These are phyloP conservation scores for Sordariomycetes sp. DNA, from an alignment of 2,329 filamentous ascomycete species.

Conservation along the genomic window DNA sequence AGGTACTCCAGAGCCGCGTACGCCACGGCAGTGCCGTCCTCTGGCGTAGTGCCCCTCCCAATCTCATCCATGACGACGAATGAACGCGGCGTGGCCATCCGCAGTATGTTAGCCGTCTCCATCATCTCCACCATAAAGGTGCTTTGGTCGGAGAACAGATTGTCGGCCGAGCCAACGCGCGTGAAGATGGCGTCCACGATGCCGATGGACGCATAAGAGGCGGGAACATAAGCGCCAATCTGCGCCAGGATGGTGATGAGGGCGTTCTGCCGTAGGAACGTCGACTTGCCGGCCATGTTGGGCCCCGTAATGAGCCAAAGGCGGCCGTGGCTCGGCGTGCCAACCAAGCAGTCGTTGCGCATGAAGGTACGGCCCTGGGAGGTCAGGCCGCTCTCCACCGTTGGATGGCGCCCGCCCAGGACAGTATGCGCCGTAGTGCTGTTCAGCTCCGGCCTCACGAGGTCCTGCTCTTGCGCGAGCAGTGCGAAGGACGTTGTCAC, in stretches of 20 bases:
- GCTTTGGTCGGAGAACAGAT: constrained; percentile 87
- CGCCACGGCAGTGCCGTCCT: constrained; percentile 82
- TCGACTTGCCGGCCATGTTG: constrained; percentile 99
- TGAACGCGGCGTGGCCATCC: constrained; percentile 68
- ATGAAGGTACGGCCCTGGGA: constrained; percentile 75
- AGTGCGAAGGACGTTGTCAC: constrained; percentile 77
- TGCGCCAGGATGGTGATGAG: constrained; percentile 90
- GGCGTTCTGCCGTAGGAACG: constrained; percentile 90
- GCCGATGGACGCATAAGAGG: constrained; percentile 73
- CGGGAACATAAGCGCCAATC: constrained; percentile 85
- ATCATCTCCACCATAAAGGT: constrained; percentile 99
- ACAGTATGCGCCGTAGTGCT: constrained; percentile 59
- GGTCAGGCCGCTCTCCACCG: constrained; percentile 73
- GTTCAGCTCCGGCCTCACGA: constrained; percentile 65
- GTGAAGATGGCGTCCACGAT: constrained; percentile 95
- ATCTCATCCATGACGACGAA: constrained; percentile 99
- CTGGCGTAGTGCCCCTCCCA: constrained; percentile 84
- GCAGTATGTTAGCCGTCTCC: constrained; percentile 84
- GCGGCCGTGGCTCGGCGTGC: constrained; percentile 52
- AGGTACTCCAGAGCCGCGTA: constrained; percentile 84
- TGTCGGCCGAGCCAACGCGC: constrained; percentile 86
- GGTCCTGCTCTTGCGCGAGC: constrained; percentile 62
- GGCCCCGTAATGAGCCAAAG: constrained; percentile 66
- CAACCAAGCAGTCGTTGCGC: constrained; percentile 75
- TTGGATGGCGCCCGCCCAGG: constrained; percentile 80